Conservation (phyloP, 345 rosid species). For the Clarkia xantiana region DNA sequence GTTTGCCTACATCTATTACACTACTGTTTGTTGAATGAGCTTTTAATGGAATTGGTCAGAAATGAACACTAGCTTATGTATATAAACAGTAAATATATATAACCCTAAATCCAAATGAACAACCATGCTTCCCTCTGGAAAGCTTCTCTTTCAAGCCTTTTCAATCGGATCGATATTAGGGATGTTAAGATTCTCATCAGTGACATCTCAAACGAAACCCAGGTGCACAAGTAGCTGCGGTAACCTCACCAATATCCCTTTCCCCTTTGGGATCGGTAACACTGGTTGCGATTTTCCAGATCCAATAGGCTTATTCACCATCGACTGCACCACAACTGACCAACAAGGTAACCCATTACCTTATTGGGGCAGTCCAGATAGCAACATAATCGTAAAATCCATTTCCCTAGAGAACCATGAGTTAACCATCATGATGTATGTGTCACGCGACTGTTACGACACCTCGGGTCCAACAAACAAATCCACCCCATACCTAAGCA, state of each 20-base stretch:
- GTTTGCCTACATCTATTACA: too few species aligned
- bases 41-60: too few species aligned
- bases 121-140: conserved; percentile 2
- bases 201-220: neutral
- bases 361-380: neutral
- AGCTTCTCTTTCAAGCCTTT: conserved; percentile 19
- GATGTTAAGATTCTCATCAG: too few species aligned
- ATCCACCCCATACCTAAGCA: too few species aligned
- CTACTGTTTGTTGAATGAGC: too few species aligned
- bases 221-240: conserved; percentile 25
- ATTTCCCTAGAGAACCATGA: conserved; percentile 13
- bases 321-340: conserved; percentile 6
- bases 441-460: conserved; percentile 1
- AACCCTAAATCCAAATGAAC: too few species aligned
- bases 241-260: conserved; percentile 17
- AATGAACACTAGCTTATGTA: too few species aligned
- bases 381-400: conserved; percentile 3
- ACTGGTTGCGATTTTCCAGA: conserved; percentile 9
- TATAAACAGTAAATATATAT: too few species aligned
- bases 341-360: neutral
- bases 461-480: neutral
- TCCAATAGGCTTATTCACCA: conserved; percentile 10
- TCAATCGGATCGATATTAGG: conserved; percentile 3
- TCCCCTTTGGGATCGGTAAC: conserved; percentile 22
- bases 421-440: neutral